These are phyloP conservation scores for Leptodermis oblonga DNA, from an alignment of 257 asterid species.

Conservation along the genomic window DNA sequence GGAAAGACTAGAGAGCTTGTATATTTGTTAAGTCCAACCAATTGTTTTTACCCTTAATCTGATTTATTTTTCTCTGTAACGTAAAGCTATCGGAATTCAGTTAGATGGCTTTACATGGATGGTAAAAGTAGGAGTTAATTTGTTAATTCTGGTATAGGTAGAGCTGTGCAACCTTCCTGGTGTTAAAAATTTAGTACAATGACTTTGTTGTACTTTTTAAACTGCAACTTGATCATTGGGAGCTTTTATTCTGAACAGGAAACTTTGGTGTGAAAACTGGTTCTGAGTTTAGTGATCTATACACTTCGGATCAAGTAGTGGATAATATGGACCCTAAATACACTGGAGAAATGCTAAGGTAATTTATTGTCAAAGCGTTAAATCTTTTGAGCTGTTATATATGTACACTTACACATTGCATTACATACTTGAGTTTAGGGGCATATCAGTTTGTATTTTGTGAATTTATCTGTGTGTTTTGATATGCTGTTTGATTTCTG, in stretches of 20 bases:
- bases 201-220: background rate
- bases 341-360: conserved; percentile 50
- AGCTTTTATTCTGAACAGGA: background rate
- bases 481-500: background rate
- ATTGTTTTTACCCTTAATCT: too few relatives aligned
- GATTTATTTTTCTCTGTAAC: too few relatives aligned
- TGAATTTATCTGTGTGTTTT: background rate
- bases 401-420: too few relatives aligned
- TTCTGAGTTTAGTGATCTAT: background rate
- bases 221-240: background rate
- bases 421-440: background rate
- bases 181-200: background rate
- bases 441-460: background rate
- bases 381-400: too few relatives aligned
- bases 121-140: background rate
- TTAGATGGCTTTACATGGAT: background rate
- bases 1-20: background rate
- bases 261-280: background rate
- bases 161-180: background rate
- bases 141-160: background rate
- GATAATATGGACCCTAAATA: conserved; percentile 50
- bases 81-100: background rate
- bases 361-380: background rate
- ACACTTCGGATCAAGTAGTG: background rate
- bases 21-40: too few relatives aligned